phyloP scores from a whole-genome alignment of 2,329 filamentous ascomycete species.

The Onygenales sp. region DNA sequence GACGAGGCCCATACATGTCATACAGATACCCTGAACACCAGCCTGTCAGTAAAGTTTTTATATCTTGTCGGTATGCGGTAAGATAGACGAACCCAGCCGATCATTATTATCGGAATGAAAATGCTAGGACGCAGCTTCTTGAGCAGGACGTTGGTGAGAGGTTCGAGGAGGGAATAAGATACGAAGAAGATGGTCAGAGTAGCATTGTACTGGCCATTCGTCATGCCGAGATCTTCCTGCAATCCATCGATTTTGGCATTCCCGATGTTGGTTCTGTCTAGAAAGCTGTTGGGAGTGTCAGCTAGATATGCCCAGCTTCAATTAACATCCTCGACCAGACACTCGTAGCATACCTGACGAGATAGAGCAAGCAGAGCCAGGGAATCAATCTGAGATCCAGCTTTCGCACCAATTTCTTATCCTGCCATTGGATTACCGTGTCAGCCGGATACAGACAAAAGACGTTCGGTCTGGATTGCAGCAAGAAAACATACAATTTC shows the following conservation, averaged over 20 bases:
- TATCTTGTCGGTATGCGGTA: not conserved
- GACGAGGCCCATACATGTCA: slow-evolving; percentile 38
- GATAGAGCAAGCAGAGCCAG: slow-evolving; percentile 38
- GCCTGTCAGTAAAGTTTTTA: not conserved
- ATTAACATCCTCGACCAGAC: no score
- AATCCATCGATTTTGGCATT: slow-evolving; percentile 27
- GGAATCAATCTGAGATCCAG: slow-evolving; percentile 37
- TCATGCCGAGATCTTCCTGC: slow-evolving; percentile 17
- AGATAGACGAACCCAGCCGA: slow-evolving; percentile 19
- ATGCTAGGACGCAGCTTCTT: slow-evolving; percentile 41
- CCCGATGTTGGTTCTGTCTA: slow-evolving; percentile 27
- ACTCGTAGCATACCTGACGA: slow-evolving; percentile 17
- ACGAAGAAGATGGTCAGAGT: slow-evolving; percentile 33
- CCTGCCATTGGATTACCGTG: slow-evolving; percentile 19
- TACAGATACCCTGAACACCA: slow-evolving; percentile 30
- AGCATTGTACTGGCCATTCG: slow-evolving; percentile 25
- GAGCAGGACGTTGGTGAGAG: slow-evolving; percentile 35
- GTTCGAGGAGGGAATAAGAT: slow-evolving; percentile 30
- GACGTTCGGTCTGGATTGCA: not conserved
- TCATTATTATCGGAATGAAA: slow-evolving; percentile 44
- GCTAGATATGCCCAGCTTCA: not conserved
- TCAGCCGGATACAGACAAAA: not conserved
- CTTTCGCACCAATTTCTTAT: slow-evolving; percentile 35
- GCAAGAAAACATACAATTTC: slow-evolving; percentile 44
- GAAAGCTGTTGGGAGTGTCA: slow-evolving; percentile 6